Conservation (phyloP, 192 early-diverging fungal species). For the Coemansia sp. region DNA sequence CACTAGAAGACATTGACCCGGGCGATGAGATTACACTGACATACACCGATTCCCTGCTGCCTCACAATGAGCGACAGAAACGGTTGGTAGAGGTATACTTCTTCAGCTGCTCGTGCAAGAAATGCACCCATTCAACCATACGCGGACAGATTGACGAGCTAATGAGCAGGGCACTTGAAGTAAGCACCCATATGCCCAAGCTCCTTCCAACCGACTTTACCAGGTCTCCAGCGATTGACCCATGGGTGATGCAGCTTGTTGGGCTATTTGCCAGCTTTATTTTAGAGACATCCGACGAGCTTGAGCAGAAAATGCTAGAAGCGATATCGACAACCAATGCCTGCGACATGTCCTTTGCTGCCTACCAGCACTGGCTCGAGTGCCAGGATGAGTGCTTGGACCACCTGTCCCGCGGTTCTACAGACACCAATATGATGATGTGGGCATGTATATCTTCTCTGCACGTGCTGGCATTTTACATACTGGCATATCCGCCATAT, state of each 20-base stretch:
- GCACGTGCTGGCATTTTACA: conserved; percentile 43
- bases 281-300: background rate
- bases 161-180: conserved; percentile 12
- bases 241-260: conserved; percentile 17
- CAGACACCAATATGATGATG: conserved; percentile 5
- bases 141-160: conserved; percentile 16
- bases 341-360: conserved; percentile 32
- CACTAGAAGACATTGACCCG: conserved; percentile 19
- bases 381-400: conserved; percentile 48
- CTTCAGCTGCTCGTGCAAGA: conserved; percentile 33
- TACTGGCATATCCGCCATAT: conserved; percentile 13
- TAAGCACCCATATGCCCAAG: conserved; percentile 5
- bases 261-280: background rate
- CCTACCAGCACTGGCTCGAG: conserved; percentile 45
- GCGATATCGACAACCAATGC: conserved; percentile 2
- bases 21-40: conserved; percentile 38
- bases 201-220: conserved; percentile 32
- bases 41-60: conserved; percentile 30
- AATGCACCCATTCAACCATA: conserved; percentile 10
- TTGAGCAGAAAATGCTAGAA: conserved; percentile 4
- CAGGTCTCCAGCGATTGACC: conserved; percentile 8
- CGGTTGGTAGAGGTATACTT: conserved; percentile 32
- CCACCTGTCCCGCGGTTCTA: conserved; percentile 1
- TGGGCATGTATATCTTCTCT: conserved; percentile 30
- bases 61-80: conserved; percentile 19